Base-by-base conservation (phyloP, 2,329 filamentous ascomycete genomes). In the Beauveria sp. region DNA sequence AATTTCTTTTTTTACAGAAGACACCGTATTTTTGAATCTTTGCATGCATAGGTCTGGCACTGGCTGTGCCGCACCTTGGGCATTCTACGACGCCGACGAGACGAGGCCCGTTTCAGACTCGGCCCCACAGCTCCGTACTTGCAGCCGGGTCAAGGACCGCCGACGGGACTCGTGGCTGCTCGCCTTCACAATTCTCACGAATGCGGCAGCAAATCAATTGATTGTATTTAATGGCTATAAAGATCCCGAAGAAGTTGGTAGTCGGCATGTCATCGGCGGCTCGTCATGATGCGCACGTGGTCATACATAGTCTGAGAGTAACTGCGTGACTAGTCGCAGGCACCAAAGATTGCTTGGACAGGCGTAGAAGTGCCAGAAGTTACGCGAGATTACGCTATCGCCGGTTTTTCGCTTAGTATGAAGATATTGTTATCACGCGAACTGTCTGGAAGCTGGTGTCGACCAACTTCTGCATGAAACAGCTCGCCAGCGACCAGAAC, bases 31-130 rank as follows among this genome's bases (percentile, higher is more conserved):
- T 3, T 46, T 55, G 34, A 44, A 44, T 18, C 52, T 50, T 22
- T 24, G 28, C 51, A 6, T 37, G 50, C 43, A 43, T 55, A 22
- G 41, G 41, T 43, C 51, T 61, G 53, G 46, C 46, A 61, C 59
- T 30, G 63, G 60, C 63, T 61, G 63, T 69, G 71, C 71, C 65
- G 70, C 71, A 71, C 59, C 46, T 64, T 64, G 54, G 51, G 48
- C 62, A 62, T 59, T 54, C 67, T 72, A 69, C 66, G 69, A 73
- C 71, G 67, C 47, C 64, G 60, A 64, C 69, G 71, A 70, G 70
- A 72, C 71, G 61, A 34, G 62, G 62, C 67, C 63, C 59, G 71
- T 73, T 72, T 73, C 71, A 72, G 61, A 52, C 47, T 57, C 59
- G 50, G 53, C 55, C 53, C 62, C 51, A 44, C 59, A 61, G 43